Conservation (phyloP, 306 rosid species). For the Vicia villosa region DNA sequence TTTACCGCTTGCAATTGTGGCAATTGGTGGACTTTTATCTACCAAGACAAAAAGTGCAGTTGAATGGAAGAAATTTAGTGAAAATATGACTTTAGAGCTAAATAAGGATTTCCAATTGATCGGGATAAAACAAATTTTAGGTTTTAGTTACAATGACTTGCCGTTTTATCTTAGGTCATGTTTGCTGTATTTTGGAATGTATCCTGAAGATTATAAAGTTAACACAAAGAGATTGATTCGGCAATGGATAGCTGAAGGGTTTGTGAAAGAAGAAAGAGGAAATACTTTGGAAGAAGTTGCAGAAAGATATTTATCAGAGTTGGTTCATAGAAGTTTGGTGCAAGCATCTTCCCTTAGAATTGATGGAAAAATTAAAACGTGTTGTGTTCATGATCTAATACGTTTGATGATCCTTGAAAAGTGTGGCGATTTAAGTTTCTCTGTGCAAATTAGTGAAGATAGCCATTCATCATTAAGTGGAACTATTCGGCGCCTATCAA, state of each 20-base stretch:
- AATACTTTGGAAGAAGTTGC: slow-evolving; percentile 16
- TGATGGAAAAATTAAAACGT: neutral
- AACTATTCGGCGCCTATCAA: neutral
- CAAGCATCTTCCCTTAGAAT: neutral
- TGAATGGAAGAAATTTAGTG: neutral
- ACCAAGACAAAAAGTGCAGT: neutral
- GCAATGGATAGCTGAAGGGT: neutral
- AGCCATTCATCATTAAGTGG: neutral
- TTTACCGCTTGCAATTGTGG: neutral
- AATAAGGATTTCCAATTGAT: neutral
- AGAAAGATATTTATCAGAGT: slow-evolving; percentile 23
- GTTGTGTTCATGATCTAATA: slow-evolving; percentile 1
- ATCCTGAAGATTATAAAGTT: neutral
- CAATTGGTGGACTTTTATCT: slow-evolving; percentile 15
- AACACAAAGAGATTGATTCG: neutral
- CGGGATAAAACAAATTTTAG: neutral
- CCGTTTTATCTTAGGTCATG: neutral
- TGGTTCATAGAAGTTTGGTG: slow-evolving; percentile 29
- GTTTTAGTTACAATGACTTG: neutral
- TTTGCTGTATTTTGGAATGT: neutral
- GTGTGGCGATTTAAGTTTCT: neutral
- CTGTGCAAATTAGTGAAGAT: neutral
- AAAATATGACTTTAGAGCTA: neutral
- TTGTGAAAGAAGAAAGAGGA: neutral
- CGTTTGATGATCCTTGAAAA: neutral